Evolutionary conservation across 805 yeast genomes (phyloP), one percentile per base, ranked within the genome.

Genomic region (Saccharomycopsis guyanensis): DNA sequence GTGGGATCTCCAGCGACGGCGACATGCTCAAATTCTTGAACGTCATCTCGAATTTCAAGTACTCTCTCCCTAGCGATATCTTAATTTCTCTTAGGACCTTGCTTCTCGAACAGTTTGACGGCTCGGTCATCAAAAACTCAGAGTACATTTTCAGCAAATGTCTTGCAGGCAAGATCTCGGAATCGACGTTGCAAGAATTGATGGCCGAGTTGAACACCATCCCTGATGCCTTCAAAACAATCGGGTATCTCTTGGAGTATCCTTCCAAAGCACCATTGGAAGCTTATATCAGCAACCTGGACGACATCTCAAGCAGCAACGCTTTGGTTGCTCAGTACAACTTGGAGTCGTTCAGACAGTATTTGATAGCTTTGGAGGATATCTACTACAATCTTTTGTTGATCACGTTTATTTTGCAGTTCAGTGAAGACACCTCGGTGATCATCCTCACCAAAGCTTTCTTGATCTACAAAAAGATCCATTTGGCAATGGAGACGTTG

Each of bases 141-240:
- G 49, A 56, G 0, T 52, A 57, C 4, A 62, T 75, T 4, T 75
- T 77, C 50, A 68, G 70, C 27, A 50, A 62, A 0, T 54, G 63
- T 15, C 61, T 81, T 40, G 61, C 71, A 8, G 56, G 63, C 3
- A 63, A 64, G 42, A 62, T 78, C 43, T 70, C 71, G 49, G 60
- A 66, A 31, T 51, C 59, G 1, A 63, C 66, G 31, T 59, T 71
- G 31, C 53, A 63, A 27, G 63, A 56, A 6, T 55, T 76, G n/a
- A 64, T 73, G 31, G 58, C 61, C 10, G 66, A 68, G 35, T 56
- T 74, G 48, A 64, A 66, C 38, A 55, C 65, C 3, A 59, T 72
- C 19, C 66, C 66, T 27, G 60, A 60, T 40, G 53, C 71, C 2
- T 55, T 70, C 32, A 46, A 63, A 1, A 49, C 65, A 2, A 60